These are phyloP conservation scores for Neoboletus brunneissimus DNA, from an alignment of 768 basidiomycete species.

Conservation along the genomic window DNA sequence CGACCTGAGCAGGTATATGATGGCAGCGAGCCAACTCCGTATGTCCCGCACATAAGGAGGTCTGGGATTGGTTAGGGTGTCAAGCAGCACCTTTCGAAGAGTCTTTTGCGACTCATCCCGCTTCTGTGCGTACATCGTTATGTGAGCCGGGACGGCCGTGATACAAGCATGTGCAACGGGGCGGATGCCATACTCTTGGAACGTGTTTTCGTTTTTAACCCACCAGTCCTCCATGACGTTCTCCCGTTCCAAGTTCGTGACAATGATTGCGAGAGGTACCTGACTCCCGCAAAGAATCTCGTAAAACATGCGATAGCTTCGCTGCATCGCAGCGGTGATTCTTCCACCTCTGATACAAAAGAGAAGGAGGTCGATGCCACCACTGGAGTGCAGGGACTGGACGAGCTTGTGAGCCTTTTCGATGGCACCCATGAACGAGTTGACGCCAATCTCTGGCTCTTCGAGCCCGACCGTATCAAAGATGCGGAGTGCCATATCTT, in stretches of 20 bases:
- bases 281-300: conserved; percentile 10
- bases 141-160: neutral
- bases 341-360: conserved; percentile 11
- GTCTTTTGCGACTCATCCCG: neutral
- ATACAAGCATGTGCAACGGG: conserved; percentile 11
- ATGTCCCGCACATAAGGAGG: neutral
- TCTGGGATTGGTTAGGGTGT: neutral
- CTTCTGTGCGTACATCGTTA: neutral
- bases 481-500: neutral
- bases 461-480: conserved; percentile 13
- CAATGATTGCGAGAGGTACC: conserved; percentile 12
- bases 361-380: conserved; percentile 16
- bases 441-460: conserved; percentile 4
- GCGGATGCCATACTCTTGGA: neutral
- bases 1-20: neutral
- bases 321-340: conserved; percentile 5
- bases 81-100: neutral
- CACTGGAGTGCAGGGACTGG: neutral
- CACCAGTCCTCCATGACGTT: conserved; percentile 14
- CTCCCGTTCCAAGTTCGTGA: conserved; percentile 9
- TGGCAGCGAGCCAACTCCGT: neutral
- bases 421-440: conserved; percentile 5
- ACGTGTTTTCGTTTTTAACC: neutral
- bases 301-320: conserved; percentile 12
- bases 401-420: conserved; percentile 11